Base-by-base conservation (phyloP, 2,329 filamentous ascomycete genomes). In the Colletotrichum cereale region DNA sequence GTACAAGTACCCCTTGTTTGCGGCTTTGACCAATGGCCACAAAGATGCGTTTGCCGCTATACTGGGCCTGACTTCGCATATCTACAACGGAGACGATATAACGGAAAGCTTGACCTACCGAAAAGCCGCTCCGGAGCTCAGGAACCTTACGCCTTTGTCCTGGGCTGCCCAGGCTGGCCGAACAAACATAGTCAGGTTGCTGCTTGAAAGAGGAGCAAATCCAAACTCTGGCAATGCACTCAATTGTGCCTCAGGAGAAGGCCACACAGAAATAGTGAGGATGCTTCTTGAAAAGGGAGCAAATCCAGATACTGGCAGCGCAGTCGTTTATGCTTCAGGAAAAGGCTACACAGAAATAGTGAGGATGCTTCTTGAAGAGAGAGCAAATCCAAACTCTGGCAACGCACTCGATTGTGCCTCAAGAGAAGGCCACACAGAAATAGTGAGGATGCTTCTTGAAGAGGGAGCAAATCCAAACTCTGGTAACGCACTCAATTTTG, bases 1-100 rank as follows among this genome's bases (percentile, higher is more conserved):
- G 10, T 84, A 82, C 69, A 74, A 75, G 0, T 75, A 75, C 36
- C 78, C 82, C 34, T 24, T 84, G 1, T 79, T 83, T 44, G 81
- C 82, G 1, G 80, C 82, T 3, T 50, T 81, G 34, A 79, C 78
- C 58, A 77, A 75, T 7, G 74, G 75, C 0, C 77, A 78, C 58
- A 21, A 77, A 60, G 74, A 79, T 52, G 76, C 80, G 2, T 63
- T 77, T 3, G 64, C 73, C 31, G 64, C 61, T 29, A 73, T 82
- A 67, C 31, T 75, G 12, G 34, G 58, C 6, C 58, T 73, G 53
- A n/a, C 71, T 69, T 68, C 75, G 8, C 47, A 3, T 8, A 40
- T 65, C 2, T 58, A 12, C 14, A 56, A 73, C 14, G 71, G 68
- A 3, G 36, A 56, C 3, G 61, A 73, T 1, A 67, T 73, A 2